phyloP scores from a whole-genome alignment of 106 monocot genomes.

The Dendrobium officinale region DNA sequence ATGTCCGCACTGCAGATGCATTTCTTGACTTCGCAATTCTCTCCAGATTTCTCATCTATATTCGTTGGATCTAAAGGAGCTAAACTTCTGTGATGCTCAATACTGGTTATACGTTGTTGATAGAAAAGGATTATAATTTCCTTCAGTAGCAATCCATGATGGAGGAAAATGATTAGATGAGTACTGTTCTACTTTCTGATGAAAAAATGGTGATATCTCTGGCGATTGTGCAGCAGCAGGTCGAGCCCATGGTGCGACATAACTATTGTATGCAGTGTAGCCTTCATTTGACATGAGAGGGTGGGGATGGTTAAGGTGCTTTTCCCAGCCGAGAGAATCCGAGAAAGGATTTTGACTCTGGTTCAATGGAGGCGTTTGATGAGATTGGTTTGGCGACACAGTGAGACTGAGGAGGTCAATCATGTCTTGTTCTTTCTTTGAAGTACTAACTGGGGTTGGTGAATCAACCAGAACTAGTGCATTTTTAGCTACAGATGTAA shows the following conservation, averaged over 20 bases:
- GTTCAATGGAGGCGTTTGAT: constrained; percentile 39
- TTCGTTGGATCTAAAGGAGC: constrained; percentile 16
- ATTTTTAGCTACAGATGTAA: neutral
- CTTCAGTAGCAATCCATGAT: constrained; percentile 1
- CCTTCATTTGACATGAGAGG: constrained; percentile 23
- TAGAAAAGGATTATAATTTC: constrained; percentile 28
- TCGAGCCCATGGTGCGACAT: constrained; percentile 66
- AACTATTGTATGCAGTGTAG: constrained; percentile 27
- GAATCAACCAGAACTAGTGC: constrained; percentile 50
- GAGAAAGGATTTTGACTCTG: constrained; percentile 16
- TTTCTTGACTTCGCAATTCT: constrained; percentile 27
- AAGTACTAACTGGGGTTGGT: constrained; percentile 34
- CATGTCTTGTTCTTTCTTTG: constrained; percentile 61
- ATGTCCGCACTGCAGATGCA: neutral
- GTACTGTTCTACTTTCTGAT: constrained; percentile 14
- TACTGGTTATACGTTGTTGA: neutral
- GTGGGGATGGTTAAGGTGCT: neutral
- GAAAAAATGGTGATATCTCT: constrained; percentile 11
- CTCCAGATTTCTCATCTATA: constrained; percentile 41
- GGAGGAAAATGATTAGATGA: constrained; percentile 42
- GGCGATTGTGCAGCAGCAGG: neutral
- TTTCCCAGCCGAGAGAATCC: neutral
- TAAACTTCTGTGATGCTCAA: constrained; percentile 20
- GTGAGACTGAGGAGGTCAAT: constrained; percentile 71
- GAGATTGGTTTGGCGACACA: constrained; percentile 37